Percentiles rank a stretch among this genome's conserved stretches.
phyloP scores from a whole-genome alignment of 768 basidiomycete genomes.

The Mycena kentingensis region DNA sequence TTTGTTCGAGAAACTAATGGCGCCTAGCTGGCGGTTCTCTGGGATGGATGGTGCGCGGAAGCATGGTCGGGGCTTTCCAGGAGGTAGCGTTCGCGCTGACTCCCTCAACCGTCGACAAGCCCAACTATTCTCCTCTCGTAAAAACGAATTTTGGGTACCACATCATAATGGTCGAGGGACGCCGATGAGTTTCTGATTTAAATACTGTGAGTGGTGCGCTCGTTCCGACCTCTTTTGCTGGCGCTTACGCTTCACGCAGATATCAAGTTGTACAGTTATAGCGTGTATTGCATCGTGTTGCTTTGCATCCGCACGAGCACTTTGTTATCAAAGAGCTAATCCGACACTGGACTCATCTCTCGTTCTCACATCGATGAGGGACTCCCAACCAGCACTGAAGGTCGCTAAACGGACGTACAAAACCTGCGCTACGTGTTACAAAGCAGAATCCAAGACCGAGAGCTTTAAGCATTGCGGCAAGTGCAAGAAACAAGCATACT shows the following conservation, averaged over 20 bases:
- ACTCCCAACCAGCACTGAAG: slow-evolving; percentile 9
- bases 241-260: background rate
- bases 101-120: slow-evolving; percentile 82
- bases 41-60: slow-evolving; percentile 85
- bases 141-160: slow-evolving; percentile 88
- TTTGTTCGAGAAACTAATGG: background rate
- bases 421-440: slow-evolving; percentile 11
- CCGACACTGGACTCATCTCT: background rate
- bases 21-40: slow-evolving; percentile 75
- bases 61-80: slow-evolving; percentile 86
- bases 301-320: background rate
- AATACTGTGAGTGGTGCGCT: background rate
- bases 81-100: slow-evolving; percentile 83
- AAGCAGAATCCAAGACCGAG: slow-evolving; percentile 7
- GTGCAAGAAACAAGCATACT: slow-evolving; percentile 11
- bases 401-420: slow-evolving; percentile 4
- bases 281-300: background rate
- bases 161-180: slow-evolving; percentile 89
- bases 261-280: background rate
- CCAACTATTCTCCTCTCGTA: slow-evolving; percentile 67
- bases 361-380: slow-evolving; percentile 7
- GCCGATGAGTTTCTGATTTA: slow-evolving; percentile 48
- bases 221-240: background rate
- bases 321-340: background rate
- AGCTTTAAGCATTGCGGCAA: slow-evolving; percentile 7